phyloP scores from a whole-genome alignment of 192 early-diverging fungal genomes.

The Backusella parvicylindrica region DNA sequence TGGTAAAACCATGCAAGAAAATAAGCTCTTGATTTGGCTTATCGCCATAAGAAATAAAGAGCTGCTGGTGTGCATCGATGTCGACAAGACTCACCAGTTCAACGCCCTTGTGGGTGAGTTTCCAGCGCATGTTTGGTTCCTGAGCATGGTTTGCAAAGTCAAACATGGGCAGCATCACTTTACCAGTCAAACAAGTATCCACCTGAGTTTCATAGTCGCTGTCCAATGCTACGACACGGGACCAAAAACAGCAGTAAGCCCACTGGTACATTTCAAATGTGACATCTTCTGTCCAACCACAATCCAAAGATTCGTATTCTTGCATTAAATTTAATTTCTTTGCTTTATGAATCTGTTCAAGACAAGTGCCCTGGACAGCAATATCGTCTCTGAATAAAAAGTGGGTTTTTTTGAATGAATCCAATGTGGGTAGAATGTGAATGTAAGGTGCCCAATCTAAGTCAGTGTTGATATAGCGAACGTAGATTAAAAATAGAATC shows the following conservation, averaged over 20 bases:
- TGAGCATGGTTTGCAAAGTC: constrained; percentile 72
- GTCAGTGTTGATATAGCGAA: constrained; percentile 7
- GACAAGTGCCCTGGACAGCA: constrained; percentile 43
- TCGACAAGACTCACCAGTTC: constrained; percentile 18
- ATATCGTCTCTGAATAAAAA: constrained; percentile 37
- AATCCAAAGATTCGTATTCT: constrained; percentile 35
- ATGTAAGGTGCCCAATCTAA: constrained; percentile 52
- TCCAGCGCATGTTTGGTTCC: constrained; percentile 54
- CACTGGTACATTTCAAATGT: constrained; percentile 54
- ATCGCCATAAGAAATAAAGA: constrained; percentile 64
- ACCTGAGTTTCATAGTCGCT: constrained; percentile 29
- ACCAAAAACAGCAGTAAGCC: constrained; percentile 73
- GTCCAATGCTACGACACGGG: constrained; percentile 55
- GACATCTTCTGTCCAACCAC: constrained; percentile 26
- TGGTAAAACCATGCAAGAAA: constrained; percentile 66
- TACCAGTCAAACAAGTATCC: not conserved
- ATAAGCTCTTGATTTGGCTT: constrained; percentile 70
- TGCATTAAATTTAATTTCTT: constrained; percentile 44
- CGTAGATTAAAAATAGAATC: constrained; percentile 42
- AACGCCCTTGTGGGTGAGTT: constrained; percentile 37
- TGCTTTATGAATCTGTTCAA: constrained; percentile 46
- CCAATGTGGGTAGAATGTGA: constrained; percentile 50
- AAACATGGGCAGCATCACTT: constrained; percentile 61
- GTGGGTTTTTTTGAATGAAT: constrained; percentile 29
- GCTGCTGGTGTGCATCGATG: constrained; percentile 35